Percentiles rank a stretch among this genome's conserved stretches.
phyloP scores from a whole-genome alignment of 805 yeast species.

The Pichia sporocuriosa region DNA sequence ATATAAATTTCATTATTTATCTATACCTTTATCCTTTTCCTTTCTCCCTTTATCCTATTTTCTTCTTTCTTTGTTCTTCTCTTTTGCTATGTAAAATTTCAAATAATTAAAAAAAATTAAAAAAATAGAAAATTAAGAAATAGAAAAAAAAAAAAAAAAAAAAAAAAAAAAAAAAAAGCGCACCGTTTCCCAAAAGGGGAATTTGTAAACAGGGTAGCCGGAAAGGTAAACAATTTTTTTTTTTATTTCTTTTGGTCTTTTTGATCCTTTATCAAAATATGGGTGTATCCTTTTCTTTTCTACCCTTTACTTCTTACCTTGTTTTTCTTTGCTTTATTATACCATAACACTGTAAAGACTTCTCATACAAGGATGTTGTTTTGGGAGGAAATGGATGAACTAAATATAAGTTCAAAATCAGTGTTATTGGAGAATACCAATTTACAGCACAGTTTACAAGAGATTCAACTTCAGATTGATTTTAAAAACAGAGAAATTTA shows the following conservation, averaged over 20 bases:
- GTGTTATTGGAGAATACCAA: conserved; percentile 9
- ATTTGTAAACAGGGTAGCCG: conserved; percentile 1
- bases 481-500: conserved; percentile 20
- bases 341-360: too few relatives aligned
- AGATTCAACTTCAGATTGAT: conserved; percentile 15
- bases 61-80: too few relatives aligned
- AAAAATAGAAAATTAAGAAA: not conserved
- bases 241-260: too few relatives aligned
- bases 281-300: too few relatives aligned
- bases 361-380: not conserved
- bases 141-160: not conserved
- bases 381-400: not conserved
- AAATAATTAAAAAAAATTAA: not conserved
- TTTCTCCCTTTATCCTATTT: too few relatives aligned
- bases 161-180: not conserved
- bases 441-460: conserved; percentile 16
- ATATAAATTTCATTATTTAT: too few relatives aligned
- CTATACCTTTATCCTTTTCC: conserved; percentile 1
- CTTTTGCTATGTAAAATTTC: not conserved
- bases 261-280: too few relatives aligned
- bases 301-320: too few relatives aligned
- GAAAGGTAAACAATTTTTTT: too few relatives aligned
- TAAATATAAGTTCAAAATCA: not conserved
- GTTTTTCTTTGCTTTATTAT: too few relatives aligned
- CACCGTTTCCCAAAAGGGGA: not conserved